Conservation (phyloP, 805 yeast species). For the Kazachstania viticola region DNA sequence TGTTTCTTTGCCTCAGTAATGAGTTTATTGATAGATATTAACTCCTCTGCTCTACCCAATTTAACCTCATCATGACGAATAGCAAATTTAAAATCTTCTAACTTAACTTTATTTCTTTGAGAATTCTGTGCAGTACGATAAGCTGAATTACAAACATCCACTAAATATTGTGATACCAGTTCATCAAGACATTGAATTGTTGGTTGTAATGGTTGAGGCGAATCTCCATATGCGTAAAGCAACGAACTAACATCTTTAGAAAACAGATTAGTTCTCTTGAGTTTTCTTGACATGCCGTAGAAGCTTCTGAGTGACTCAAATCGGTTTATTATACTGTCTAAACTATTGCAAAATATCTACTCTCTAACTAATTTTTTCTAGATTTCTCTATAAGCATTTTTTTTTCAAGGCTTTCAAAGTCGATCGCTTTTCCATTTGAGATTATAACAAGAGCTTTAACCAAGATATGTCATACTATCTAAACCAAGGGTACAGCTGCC, state of each 20-base stretch:
- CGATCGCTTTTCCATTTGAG: too few relatives aligned
- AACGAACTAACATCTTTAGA: slow-evolving; percentile 44
- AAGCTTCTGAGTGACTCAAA: too few relatives aligned
- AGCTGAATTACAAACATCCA: slow-evolving; percentile 49
- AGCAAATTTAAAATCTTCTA: slow-evolving; percentile 65
- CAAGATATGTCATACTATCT: too few relatives aligned
- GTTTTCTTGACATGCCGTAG: slow-evolving; percentile 27
- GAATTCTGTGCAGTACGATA: slow-evolving; percentile 39
- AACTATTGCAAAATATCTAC: too few relatives aligned
- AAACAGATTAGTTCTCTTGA: slow-evolving; percentile 34
- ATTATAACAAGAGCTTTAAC: too few relatives aligned
- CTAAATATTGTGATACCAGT: slow-evolving; percentile 49
- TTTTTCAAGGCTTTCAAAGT: too few relatives aligned
- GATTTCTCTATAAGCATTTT: too few relatives aligned
- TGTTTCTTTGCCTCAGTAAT: slow-evolving; percentile 56
- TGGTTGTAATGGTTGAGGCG: slow-evolving; percentile 51
- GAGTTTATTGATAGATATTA: slow-evolving; percentile 46
- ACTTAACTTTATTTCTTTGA: slow-evolving; percentile 48
- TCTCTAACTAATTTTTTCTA: too few relatives aligned
- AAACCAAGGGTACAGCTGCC: too few relatives aligned
- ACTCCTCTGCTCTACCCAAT: slow-evolving; percentile 57
- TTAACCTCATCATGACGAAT: slow-evolving; percentile 54
- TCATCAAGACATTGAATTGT: slow-evolving; percentile 60
- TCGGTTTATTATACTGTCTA: too few relatives aligned
- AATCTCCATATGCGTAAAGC: slow-evolving; percentile 65